These are phyloP conservation scores for Penicillium sp. DNA, from an alignment of 2,329 filamentous ascomycete species.

Conservation along the genomic window DNA sequence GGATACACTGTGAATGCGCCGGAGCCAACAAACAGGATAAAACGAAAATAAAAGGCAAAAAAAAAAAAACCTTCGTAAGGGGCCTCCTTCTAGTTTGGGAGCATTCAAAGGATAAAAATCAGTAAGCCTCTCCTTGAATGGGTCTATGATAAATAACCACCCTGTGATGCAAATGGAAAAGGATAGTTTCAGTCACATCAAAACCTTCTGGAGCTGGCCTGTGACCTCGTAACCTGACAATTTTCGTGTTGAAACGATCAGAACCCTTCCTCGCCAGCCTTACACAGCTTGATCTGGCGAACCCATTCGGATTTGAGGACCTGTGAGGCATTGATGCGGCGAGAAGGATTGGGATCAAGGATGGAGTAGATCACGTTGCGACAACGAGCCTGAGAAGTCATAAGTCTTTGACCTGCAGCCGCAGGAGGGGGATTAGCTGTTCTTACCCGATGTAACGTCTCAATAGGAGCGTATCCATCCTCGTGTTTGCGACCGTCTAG, in stretches of 20 bases:
- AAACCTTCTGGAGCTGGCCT: neutral
- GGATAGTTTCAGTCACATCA: neutral
- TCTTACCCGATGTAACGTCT: conserved; percentile 89
- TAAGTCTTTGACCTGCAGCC: conserved; percentile 13
- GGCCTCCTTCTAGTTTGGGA: conserved; percentile 20
- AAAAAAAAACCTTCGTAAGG: conserved; percentile 1
- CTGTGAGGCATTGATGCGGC: conserved; percentile 92
- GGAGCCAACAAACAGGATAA: conserved; percentile 10
- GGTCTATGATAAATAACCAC: conserved; percentile 17
- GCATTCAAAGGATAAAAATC: conserved; percentile 15
- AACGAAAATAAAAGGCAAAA: neutral
- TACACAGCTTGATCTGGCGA: conserved; percentile 94
- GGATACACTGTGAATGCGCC: conserved; percentile 16
- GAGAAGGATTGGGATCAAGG: conserved; percentile 85
- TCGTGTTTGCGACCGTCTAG: conserved; percentile 90
- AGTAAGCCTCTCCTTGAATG: conserved; percentile 14
- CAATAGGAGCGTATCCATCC: conserved; percentile 93
- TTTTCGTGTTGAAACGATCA: conserved; percentile 40
- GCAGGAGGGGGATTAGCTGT: neutral
- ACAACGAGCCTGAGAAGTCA: conserved; percentile 71
- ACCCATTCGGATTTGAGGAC: conserved; percentile 99
- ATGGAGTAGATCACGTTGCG: conserved; percentile 99
- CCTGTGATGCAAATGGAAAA: conserved; percentile 10
- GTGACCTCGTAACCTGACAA: conserved; percentile 1
- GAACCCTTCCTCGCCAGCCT: conserved; percentile 91